Percentiles rank a stretch among this genome's conserved stretches.
phyloP scores from a whole-genome alignment of 2,329 filamentous ascomycete species.

The Colletotrichum caudatum region DNA sequence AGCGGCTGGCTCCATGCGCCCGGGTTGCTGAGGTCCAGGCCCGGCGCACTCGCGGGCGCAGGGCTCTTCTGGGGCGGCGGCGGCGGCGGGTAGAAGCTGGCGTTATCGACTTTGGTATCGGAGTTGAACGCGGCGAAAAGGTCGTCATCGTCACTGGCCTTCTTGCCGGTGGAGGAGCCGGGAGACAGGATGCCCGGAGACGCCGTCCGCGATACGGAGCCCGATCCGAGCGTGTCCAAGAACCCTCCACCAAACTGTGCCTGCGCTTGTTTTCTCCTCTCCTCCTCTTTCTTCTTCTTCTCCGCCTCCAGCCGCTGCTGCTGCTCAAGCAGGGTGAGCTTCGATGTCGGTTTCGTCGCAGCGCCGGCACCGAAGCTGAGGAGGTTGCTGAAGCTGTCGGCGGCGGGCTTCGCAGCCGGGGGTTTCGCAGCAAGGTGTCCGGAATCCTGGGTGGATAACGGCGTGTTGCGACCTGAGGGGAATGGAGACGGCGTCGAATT shows the following conservation, averaged over 20 bases:
- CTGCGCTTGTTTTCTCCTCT: conserved; percentile 78
- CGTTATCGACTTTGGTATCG: conserved; percentile 74
- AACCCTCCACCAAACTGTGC: conserved; percentile 82
- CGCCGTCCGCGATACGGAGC: conserved; percentile 60
- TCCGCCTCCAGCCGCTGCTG: conserved; percentile 75
- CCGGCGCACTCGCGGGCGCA: conserved; percentile 59
- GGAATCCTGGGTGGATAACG: conserved; percentile 64
- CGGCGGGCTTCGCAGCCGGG: conserved; percentile 62
- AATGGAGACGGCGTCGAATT: conserved; percentile 68
- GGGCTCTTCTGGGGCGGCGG: conserved; percentile 57
- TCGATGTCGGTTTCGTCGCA: conserved; percentile 71
- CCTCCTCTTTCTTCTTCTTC: conserved; percentile 79
- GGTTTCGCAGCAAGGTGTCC: conserved; percentile 58
- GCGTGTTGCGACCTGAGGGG: conserved; percentile 67
- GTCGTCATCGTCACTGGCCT: conserved; percentile 67
- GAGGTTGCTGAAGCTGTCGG: conserved; percentile 84
- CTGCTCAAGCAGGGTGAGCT: conserved; percentile 82
- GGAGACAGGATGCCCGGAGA: conserved; percentile 54
- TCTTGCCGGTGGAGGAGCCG: conserved; percentile 46
- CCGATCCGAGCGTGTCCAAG: conserved; percentile 78
- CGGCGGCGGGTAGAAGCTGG: conserved; percentile 71
- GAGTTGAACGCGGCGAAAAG: conserved; percentile 76
- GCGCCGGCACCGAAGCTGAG: conserved; percentile 69
- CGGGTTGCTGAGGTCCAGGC: conserved; percentile 65
- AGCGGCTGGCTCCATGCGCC: conserved; percentile 63